A percentile compares a stretch with the other conserved stretches of the same genome.
phyloP scores from a whole-genome alignment of 805 yeast genomes.

The Cyberlindnera sargentensis region DNA sequence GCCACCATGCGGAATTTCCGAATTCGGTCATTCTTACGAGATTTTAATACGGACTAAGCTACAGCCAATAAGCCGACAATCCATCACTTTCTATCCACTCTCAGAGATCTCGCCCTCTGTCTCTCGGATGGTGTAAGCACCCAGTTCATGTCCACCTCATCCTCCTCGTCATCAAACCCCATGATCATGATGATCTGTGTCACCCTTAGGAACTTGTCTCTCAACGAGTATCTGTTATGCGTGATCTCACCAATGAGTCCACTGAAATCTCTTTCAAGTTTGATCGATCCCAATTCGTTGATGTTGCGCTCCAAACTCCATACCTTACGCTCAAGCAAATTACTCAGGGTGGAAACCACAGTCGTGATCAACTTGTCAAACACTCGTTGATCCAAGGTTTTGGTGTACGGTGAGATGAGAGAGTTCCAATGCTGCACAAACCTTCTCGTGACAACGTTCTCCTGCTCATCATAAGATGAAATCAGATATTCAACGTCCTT shows the following conservation, averaged over 20 bases:
- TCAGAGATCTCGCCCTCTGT: conserved; percentile 48
- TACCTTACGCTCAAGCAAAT: conserved; percentile 55
- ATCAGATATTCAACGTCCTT: conserved; percentile 21
- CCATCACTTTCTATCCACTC: conserved; percentile 33
- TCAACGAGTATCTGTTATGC: conserved; percentile 59
- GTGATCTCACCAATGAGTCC: conserved; percentile 68
- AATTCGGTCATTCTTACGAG: too few species aligned
- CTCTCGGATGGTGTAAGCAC: conserved; percentile 73
- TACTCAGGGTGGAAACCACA: conserved; percentile 49
- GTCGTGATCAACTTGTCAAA: conserved; percentile 42
- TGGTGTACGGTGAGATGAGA: conserved; percentile 57
- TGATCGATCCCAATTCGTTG: conserved; percentile 78
- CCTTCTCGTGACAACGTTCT: conserved; percentile 30
- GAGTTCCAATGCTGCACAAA: conserved; percentile 62
- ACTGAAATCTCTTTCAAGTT: conserved; percentile 75
- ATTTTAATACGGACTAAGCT: too few species aligned
- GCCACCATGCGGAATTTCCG: too few species aligned
- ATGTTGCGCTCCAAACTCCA: conserved; percentile 60
- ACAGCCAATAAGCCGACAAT: too few species aligned
- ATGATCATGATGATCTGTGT: conserved; percentile 80
- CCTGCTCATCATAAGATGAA: conserved; percentile 27
- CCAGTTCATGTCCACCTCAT: conserved; percentile 54
- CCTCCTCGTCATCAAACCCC: conserved; percentile 72
- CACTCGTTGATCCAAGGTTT: conserved; percentile 46
- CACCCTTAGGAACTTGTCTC: conserved; percentile 72